A percentile compares a stretch with the other conserved stretches of the same genome.
phyloP scores from a whole-genome alignment of 176 grass and related monocot species.

The Zizania latifolia region DNA sequence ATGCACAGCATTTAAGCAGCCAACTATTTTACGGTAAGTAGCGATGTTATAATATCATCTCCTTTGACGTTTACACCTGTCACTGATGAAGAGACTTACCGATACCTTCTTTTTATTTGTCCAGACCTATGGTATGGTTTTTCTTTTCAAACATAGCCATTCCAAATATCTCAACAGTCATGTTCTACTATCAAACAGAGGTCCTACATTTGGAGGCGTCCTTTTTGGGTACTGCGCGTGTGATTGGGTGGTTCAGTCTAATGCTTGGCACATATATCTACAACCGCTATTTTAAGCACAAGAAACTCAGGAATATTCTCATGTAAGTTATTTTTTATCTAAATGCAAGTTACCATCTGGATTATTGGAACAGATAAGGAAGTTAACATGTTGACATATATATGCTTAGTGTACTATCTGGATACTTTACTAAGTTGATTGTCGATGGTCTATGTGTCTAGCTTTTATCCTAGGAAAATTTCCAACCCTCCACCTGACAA shows the following conservation, averaged over 20 bases:
- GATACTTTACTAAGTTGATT: not conserved
- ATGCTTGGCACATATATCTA: conserved; percentile 78
- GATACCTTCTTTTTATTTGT: conserved; percentile 8
- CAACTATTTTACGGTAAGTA: conserved; percentile 54
- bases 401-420: not conserved
- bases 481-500: not conserved
- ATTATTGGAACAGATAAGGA: not conserved
- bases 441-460: not conserved
- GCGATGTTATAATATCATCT: conserved; percentile 5
- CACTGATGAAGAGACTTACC: not conserved
- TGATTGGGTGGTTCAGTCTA: conserved; percentile 69
- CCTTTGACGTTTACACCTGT: conserved; percentile 4
- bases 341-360: not conserved
- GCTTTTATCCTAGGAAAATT: not conserved
- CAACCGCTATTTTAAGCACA: conserved; percentile 64
- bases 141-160: conserved; percentile 65
- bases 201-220: conserved; percentile 64
- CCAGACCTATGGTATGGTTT: conserved; percentile 81
- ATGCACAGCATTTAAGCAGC: conserved; percentile 54
- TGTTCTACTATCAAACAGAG: conserved; percentile 93
- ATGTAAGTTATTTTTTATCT: conserved; percentile 42
- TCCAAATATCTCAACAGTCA: conserved; percentile 77
- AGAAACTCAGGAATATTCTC: conserved; percentile 65
- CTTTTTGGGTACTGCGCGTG: conserved; percentile 63
- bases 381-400: not conserved